These are phyloP conservation scores for Xanthoconium purpureum DNA, from an alignment of 768 basidiomycete species.

Conservation along the genomic window DNA sequence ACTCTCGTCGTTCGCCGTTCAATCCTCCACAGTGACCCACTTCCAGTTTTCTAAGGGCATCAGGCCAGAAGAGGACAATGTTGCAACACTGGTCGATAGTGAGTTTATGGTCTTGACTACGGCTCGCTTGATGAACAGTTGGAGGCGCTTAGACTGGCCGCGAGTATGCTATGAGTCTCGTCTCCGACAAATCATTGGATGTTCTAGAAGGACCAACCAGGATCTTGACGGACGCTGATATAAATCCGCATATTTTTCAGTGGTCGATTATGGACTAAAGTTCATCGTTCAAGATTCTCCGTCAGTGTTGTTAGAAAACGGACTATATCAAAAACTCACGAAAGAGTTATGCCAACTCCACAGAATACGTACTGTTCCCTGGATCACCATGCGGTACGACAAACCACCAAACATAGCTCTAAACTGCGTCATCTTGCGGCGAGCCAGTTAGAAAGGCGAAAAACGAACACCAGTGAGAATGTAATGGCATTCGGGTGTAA, in stretches of 20 bases:
- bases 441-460: too few species aligned
- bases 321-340: too few species aligned
- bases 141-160: conserved; percentile 20
- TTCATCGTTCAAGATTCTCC: conserved; percentile 4
- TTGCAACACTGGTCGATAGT: too few species aligned
- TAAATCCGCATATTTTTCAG: conserved; percentile 25
- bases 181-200: conserved; percentile 9
- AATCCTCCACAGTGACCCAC: not conserved
- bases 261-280: not conserved
- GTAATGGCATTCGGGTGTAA: conserved; percentile 19
- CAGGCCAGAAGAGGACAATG: too few species aligned
- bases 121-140: conserved; percentile 29
- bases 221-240: conserved; percentile 40
- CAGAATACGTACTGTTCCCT: too few species aligned
- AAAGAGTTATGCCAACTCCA: too few species aligned
- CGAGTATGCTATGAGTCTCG: conserved; percentile 35
- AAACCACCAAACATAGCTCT: too few species aligned
- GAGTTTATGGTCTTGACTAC: not conserved
- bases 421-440: too few species aligned
- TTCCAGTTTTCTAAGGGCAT: too few species aligned
- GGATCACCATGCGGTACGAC: too few species aligned
- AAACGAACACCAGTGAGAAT: too few species aligned
- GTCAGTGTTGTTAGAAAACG: not conserved
- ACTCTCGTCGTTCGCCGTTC: conserved; percentile 11
- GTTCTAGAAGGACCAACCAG: conserved; percentile 32